Evolutionary conservation across 1,139 yeast species (phyloP).

Genomic region (Geotrichum australiense): DNA sequence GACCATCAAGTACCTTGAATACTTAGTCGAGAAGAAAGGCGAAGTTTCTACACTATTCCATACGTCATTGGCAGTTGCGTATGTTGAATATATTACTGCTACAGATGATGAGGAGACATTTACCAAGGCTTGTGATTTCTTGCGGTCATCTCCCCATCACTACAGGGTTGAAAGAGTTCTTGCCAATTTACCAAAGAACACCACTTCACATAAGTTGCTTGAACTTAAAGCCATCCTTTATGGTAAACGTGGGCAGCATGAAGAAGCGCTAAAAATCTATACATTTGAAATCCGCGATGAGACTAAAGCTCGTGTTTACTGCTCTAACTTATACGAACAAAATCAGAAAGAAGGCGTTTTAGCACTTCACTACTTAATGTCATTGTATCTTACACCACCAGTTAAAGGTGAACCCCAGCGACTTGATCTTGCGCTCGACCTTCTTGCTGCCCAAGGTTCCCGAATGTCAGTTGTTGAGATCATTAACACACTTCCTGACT

Average conservation of each 20-base stretch:
- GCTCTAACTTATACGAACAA: slow-evolving; percentile 45
- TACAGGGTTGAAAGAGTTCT: slow-evolving; percentile 35
- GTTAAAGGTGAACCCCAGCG: slow-evolving; percentile 32
- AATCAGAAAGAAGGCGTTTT: slow-evolving; percentile 38
- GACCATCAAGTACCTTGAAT: slow-evolving; percentile 56
- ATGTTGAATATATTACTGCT: slow-evolving; percentile 38
- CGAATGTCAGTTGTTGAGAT: slow-evolving; percentile 49
- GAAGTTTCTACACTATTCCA: slow-evolving; percentile 43
- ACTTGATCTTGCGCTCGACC: slow-evolving; percentile 36
- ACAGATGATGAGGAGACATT: slow-evolving; percentile 17
- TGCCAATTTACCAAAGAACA: slow-evolving; percentile 26
- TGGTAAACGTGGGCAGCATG: slow-evolving; percentile 54
- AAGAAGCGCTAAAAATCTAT: slow-evolving; percentile 56
- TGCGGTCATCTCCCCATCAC: slow-evolving; percentile 23
- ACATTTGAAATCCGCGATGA: slow-evolving; percentile 54
- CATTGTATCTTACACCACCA: slow-evolving; percentile 29
- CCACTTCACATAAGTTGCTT: slow-evolving; percentile 22
- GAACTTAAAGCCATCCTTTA: slow-evolving; percentile 53
- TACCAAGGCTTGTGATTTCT: slow-evolving; percentile 27
- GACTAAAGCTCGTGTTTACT: slow-evolving; percentile 49
- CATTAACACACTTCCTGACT: slow-evolving; percentile 46
- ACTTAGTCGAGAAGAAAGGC: slow-evolving; percentile 41
- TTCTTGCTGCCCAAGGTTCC: slow-evolving; percentile 45
- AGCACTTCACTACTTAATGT: slow-evolving; percentile 33
- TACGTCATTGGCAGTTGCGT: slow-evolving; percentile 51